Evolutionary conservation across 148 eudicot genomes (phyloP).

Genomic region (Silene conica): DNA sequence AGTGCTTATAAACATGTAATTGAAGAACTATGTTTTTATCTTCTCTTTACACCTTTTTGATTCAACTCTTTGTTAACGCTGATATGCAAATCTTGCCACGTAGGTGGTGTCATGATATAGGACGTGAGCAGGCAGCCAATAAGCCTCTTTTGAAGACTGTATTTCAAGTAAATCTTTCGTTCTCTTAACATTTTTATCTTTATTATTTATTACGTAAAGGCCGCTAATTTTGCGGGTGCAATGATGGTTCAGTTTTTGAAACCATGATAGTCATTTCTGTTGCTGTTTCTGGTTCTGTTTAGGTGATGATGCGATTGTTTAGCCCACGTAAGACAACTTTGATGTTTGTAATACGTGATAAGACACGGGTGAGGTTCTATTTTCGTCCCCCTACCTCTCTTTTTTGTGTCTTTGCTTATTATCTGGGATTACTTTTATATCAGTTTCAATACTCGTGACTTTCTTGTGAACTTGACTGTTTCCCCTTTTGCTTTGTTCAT

Average conservation of each 20-base stretch:
- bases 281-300: slow-evolving; percentile 16
- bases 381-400: background rate
- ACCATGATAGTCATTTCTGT: slow-evolving; percentile 14
- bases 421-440: background rate
- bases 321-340: slow-evolving; percentile 98
- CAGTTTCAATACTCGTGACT: background rate
- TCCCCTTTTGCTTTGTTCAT: slow-evolving; percentile 11
- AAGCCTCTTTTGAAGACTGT: slow-evolving; percentile 97
- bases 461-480: slow-evolving; percentile 4
- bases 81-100: background rate
- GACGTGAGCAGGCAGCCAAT: slow-evolving; percentile 99
- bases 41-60: background rate
- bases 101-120: slow-evolving; percentile 99
- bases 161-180: slow-evolving; percentile 62
- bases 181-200: background rate
- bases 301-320: slow-evolving; percentile 99
- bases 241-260: background rate
- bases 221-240: background rate
- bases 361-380: slow-evolving; percentile 71
- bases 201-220: slow-evolving; percentile 5
- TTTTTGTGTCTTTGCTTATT: background rate
- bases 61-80: slow-evolving; percentile 2
- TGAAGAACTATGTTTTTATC: background rate
- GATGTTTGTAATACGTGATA: slow-evolving; percentile 98
- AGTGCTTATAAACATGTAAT: slow-evolving; percentile 98